Evolutionary conservation across 2,329 filamentous ascomycete genomes (phyloP).

Genomic region (Penicillium glabrum): DNA sequence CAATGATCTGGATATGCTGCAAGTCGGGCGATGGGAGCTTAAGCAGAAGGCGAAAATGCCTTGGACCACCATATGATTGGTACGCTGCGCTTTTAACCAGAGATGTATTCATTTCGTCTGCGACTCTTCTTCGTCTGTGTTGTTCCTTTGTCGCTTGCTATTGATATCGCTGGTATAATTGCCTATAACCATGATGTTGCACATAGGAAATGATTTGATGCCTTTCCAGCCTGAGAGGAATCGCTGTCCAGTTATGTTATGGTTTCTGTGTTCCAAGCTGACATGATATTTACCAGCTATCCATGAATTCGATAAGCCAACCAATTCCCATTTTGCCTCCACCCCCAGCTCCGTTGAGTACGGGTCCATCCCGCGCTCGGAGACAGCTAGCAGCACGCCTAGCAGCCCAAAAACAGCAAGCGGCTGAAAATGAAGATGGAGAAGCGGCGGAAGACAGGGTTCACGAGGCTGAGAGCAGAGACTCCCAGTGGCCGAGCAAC

Average conservation of each 20-base stretch:
- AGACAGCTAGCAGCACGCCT: slow-evolving; percentile 87
- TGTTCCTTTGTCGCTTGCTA: neutral
- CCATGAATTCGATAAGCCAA: slow-evolving; percentile 37
- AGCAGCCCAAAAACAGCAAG: slow-evolving; percentile 69
- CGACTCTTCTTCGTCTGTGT: neutral
- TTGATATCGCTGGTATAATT: neutral
- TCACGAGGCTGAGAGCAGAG: slow-evolving; percentile 23
- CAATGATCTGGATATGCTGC: slow-evolving; percentile 14
- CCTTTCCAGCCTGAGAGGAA: neutral
- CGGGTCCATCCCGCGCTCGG: slow-evolving; percentile 81
- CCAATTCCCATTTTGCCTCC: slow-evolving; percentile 46
- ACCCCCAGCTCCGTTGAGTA: slow-evolving; percentile 78
- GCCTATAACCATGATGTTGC: neutral
- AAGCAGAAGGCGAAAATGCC: slow-evolving; percentile 6
- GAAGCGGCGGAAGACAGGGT: slow-evolving; percentile 28
- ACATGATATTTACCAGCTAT: slow-evolving; percentile 22
- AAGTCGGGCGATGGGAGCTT: slow-evolving; percentile 15
- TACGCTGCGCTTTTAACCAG: neutral
- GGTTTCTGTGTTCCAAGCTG: slow-evolving; percentile 5
- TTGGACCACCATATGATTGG: neutral
- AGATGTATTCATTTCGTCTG: neutral
- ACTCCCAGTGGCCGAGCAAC: slow-evolving; percentile 35
- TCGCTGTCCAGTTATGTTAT: neutral
- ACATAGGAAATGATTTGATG: neutral
- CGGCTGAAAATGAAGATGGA: slow-evolving; percentile 42